Conservation (phyloP, 495 filamentous ascomycete species). For the Pseudomonodictys pantanalensis region DNA sequence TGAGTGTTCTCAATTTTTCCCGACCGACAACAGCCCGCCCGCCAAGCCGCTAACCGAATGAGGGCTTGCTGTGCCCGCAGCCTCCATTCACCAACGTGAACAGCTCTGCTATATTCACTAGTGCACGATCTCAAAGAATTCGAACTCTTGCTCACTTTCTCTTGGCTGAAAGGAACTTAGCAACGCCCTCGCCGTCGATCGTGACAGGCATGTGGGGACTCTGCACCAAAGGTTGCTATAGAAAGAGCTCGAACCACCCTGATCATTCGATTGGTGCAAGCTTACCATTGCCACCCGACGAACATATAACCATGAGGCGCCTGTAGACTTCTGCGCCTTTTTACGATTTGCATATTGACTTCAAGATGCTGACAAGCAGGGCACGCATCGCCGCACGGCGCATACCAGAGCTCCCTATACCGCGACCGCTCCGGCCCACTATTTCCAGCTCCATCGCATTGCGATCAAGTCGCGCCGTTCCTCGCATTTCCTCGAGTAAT, state of each 20-base stretch:
- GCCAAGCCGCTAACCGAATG: background rate
- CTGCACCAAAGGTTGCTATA: background rate
- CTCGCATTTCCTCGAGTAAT: conserved; percentile 6
- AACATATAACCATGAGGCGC: conserved; percentile 3
- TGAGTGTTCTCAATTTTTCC: background rate
- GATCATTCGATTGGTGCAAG: background rate
- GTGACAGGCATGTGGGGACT: background rate
- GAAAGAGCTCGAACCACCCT: conserved; percentile 29
- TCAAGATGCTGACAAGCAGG: conserved; percentile 34
- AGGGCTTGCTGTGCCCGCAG: background rate
- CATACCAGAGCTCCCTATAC: conserved; percentile 30
- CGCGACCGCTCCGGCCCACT: conserved; percentile 6
- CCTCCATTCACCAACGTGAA: background rate
- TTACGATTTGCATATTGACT: background rate
- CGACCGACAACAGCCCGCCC: background rate
- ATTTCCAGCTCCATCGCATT: background rate
- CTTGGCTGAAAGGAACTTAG: too few relatives aligned
- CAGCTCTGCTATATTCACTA: too few relatives aligned
- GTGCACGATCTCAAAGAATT: too few relatives aligned
- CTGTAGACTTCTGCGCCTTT: background rate
- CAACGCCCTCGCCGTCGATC: too few relatives aligned
- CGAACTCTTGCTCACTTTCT: too few relatives aligned
- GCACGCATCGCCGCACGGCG: conserved; percentile 34
- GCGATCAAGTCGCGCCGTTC: background rate
- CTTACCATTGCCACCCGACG: background rate